A percentile compares a stretch with the other conserved stretches of the same genome.
These are phyloP conservation scores for Sphaerosporella brunnea DNA, from an alignment of 495 filamentous ascomycete species.

Conservation along the genomic window DNA sequence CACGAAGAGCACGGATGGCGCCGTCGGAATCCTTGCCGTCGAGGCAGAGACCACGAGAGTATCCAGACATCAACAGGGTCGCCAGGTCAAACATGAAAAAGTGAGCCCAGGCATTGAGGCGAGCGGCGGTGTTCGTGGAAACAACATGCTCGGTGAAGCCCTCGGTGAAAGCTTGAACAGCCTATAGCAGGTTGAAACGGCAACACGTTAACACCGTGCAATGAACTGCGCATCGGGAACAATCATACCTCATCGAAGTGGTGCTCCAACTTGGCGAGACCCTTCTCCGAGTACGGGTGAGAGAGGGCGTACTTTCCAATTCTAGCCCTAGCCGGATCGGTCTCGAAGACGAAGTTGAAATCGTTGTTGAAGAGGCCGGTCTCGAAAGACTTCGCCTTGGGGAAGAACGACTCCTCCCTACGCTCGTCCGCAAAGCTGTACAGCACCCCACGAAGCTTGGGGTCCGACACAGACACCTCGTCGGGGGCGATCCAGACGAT, in stretches of 20 bases:
- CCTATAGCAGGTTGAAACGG: slow-evolving; percentile 46
- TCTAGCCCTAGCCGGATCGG: slow-evolving; percentile 18
- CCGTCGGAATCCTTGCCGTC: slow-evolving; percentile 16
- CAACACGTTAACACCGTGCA: slow-evolving; percentile 37
- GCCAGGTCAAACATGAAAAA: slow-evolving; percentile 62
- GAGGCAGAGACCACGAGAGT: slow-evolving; percentile 16
- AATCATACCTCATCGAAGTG: slow-evolving; percentile 43
- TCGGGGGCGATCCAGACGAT: slow-evolving; percentile 55
- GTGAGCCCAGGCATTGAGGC: slow-evolving; percentile 57
- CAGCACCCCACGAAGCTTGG: slow-evolving; percentile 49
- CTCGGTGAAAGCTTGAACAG: slow-evolving; percentile 50
- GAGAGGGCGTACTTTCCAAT: slow-evolving; percentile 34
- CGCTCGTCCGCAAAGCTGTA: slow-evolving; percentile 63
- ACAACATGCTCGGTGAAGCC: slow-evolving; percentile 41
- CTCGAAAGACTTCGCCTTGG: slow-evolving; percentile 37
- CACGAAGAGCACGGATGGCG: slow-evolving; percentile 12
- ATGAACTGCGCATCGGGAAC: neutral
- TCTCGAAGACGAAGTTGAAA: slow-evolving; percentile 49
- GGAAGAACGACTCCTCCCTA: slow-evolving; percentile 31
- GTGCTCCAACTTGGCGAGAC: slow-evolving; percentile 52
- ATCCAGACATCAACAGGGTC: slow-evolving; percentile 12
- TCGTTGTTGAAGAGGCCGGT: slow-evolving; percentile 31
- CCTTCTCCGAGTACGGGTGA: slow-evolving; percentile 55
- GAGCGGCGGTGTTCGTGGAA: slow-evolving; percentile 34
- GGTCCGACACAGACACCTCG: slow-evolving; percentile 47